Conservation (phyloP, 2,329 filamentous ascomycete species). For the Aspergillus novoparasiticus region DNA sequence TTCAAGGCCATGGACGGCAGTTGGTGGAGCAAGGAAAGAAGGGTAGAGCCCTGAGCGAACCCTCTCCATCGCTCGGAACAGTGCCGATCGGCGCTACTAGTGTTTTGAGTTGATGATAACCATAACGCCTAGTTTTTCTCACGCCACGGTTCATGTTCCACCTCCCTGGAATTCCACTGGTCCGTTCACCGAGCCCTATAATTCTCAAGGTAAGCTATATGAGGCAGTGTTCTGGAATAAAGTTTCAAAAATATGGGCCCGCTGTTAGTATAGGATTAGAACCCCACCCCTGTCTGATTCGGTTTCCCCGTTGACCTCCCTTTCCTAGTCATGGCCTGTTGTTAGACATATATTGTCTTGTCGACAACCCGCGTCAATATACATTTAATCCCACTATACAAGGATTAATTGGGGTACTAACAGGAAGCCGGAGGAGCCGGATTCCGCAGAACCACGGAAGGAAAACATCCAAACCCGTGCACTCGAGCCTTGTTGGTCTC, state of each 20-base stretch:
- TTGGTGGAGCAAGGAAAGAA: neutral
- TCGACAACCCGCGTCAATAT: neutral
- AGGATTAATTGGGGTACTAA: constrained; percentile 13
- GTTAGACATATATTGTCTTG: neutral
- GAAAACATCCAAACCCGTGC: neutral
- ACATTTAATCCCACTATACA: neutral
- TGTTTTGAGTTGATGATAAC: neutral
- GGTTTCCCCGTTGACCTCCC: neutral
- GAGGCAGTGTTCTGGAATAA: neutral
- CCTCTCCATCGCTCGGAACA: neutral
- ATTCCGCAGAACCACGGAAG: neutral
- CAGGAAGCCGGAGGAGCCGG: neutral
- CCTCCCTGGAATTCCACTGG: neutral
- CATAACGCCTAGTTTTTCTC: neutral
- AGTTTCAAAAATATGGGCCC: neutral
- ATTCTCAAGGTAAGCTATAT: neutral
- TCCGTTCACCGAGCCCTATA: neutral
- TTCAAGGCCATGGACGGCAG: too few species aligned
- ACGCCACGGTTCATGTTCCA: neutral
- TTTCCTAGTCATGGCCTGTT: neutral
- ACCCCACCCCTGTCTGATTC: neutral
- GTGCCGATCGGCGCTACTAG: neutral
- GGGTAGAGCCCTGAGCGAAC: neutral
- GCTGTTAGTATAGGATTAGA: neutral
- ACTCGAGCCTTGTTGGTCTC: too few species aligned